phyloP scores from a whole-genome alignment of 495 filamentous ascomycete genomes.

The Penicillium riverlandense region DNA sequence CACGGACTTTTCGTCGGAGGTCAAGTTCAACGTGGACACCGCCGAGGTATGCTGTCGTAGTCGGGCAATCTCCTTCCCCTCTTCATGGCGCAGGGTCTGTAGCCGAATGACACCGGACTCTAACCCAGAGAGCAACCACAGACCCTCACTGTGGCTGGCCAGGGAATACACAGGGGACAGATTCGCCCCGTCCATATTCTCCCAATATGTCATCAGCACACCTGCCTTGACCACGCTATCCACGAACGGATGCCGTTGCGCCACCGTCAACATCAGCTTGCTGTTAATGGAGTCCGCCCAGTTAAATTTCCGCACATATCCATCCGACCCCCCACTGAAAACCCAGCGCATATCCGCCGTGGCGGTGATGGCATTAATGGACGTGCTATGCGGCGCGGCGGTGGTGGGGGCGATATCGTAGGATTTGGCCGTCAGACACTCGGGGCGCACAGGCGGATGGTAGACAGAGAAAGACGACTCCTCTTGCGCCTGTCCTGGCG shows the following conservation, averaged over 20 bases:
- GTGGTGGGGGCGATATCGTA: constrained; percentile 98
- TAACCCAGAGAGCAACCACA: constrained; percentile 86
- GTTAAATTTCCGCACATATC: constrained; percentile 92
- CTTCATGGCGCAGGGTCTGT: constrained; percentile 90
- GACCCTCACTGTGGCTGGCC: constrained; percentile 77
- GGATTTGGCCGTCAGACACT: constrained; percentile 69
- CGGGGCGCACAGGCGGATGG: constrained; percentile 66
- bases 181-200: constrained; percentile 58
- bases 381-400: constrained; percentile 90
- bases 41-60: constrained; percentile 84
- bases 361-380: constrained; percentile 84
- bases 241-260: constrained; percentile 93
- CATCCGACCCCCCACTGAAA: constrained; percentile 88
- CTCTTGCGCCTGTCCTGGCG: constrained; percentile 19
- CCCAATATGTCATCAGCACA: constrained; percentile 92
- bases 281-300: constrained; percentile 93
- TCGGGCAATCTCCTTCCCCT: constrained; percentile 77
- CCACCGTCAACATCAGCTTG: constrained; percentile 88
- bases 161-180: constrained; percentile 89
- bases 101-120: constrained; percentile 91
- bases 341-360: constrained; percentile 96
- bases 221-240: constrained; percentile 95
- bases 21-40: constrained; percentile 78
- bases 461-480: constrained; percentile 27
- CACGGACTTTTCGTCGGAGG: constrained; percentile 78